Base-by-base conservation (phyloP, 108 stramenopile species). In the Cyclostephanos invisitatus region DNA sequence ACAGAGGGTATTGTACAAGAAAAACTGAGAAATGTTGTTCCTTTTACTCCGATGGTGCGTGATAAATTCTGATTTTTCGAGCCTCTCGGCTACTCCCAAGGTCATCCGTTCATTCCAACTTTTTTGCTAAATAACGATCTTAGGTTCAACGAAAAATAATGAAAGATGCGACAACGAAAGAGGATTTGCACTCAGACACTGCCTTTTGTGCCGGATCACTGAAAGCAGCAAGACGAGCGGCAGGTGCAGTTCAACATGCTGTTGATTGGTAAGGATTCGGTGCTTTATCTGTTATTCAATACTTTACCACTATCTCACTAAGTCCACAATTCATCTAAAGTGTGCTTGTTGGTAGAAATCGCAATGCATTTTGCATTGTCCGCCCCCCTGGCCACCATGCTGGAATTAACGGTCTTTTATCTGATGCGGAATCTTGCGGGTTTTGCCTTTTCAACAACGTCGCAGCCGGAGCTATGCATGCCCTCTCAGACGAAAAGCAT, bases 381-480 rank as follows among this genome's bases (percentile, higher is more conserved):
- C 88, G 98, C 32, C 98, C 98, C 59, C 98, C 98, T 28, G 98
- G 98, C 18, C 98, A 99, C 85, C 98, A 99, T 85, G 97, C 98
- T 37, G 96, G 96, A 8, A 79, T 93, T 12, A 86, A 90, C 58
- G 96, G 96, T 27, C 80, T 96, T 36, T 63, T 97, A 57, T 95
- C 93, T 56, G 91, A 86, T n/a, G 91, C 91, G 48, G 95, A 97
- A 55, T 95, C 95, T 11, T 95, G 95, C 77, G 98, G 98, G 3
- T 99, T 99, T 85, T 99, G 98, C 68, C 91, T 99, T 54, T 98
- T 98, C 74, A 99, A 99, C 75, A 97, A 94, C 58, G 95, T 98
- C 37, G 97, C 96, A 25, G 94, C 96, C 32, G 97, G 96, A 21
- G 98, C 96, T n/a, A 83, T 97, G 82, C 97, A 99, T 82, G 98